These are phyloP conservation scores for Nelumbo lutea DNA, from an alignment of 164 flowering plant genomes.

Conservation along the genomic window DNA sequence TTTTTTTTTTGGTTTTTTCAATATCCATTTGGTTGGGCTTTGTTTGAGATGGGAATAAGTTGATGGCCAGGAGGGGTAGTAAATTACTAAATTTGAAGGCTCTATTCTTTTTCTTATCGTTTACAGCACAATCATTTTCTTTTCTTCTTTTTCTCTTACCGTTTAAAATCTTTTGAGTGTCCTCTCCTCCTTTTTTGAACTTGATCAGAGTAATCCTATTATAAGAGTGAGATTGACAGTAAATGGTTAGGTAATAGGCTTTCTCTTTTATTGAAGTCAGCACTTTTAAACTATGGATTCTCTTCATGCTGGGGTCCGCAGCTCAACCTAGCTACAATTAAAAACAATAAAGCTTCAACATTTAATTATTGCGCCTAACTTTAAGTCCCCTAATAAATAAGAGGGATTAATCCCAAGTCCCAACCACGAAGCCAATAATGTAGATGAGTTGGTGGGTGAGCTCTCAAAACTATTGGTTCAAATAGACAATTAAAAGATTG, in stretches of 20 bases:
- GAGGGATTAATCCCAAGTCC: background rate
- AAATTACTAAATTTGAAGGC: background rate
- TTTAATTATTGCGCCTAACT: background rate
- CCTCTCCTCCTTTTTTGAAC: background rate
- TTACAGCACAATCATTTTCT: background rate
- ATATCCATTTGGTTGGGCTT: background rate
- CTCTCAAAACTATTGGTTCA: background rate
- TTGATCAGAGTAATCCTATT: background rate
- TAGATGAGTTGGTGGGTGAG: too few relatives aligned
- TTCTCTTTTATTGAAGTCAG: background rate
- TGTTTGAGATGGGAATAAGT: background rate
- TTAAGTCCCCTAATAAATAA: background rate
- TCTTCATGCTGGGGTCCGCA: background rate
- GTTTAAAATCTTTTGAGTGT: background rate
- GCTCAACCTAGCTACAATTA: background rate
- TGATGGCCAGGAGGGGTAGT: background rate
- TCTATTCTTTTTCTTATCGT: slow-evolving; percentile 10
- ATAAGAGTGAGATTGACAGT: background rate
- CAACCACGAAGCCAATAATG: background rate
- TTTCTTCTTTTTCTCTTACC: background rate
- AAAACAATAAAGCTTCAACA: background rate
- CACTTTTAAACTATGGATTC: background rate
- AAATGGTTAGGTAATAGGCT: background rate
- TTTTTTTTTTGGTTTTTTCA: slow-evolving; percentile 2
- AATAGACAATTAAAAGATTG: too few relatives aligned